Percentiles rank a stretch among this genome's conserved stretches.
Conservation (phyloP, 768 basidiomycete species). For the Mrakia frigida region DNA sequence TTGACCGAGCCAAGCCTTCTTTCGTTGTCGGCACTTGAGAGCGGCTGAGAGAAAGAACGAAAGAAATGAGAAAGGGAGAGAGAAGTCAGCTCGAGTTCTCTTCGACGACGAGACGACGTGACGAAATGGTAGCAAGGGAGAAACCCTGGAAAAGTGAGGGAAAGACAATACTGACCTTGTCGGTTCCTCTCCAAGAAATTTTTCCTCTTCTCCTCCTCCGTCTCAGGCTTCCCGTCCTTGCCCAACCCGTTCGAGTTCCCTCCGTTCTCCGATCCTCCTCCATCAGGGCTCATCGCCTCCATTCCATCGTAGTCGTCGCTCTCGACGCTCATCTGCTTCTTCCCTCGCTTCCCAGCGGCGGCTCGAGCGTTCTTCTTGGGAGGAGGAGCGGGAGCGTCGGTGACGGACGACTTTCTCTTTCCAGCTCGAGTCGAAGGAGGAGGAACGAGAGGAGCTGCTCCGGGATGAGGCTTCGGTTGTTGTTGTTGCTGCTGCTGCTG, state of each 20-base stretch:
- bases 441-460: constrained; percentile 4
- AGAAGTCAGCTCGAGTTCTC: background rate
- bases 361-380: constrained; percentile 1
- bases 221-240: constrained; percentile 72
- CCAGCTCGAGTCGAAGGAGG: constrained; percentile 10
- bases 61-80: background rate
- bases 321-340: constrained; percentile 57
- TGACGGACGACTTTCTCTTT: constrained; percentile 24
- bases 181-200: constrained; percentile 96
- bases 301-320: constrained; percentile 36
- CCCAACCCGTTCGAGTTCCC: constrained; percentile 31
- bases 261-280: constrained; percentile 9
- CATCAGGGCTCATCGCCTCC: constrained; percentile 15
- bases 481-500: constrained; percentile 5
- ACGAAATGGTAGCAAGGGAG: background rate
- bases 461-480: background rate
- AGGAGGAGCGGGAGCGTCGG: background rate
- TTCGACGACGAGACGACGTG: background rate
- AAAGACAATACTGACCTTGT: constrained; percentile 62
- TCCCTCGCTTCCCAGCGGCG: constrained; percentile 22
- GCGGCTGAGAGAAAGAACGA: constrained; percentile 58
- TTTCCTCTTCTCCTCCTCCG: constrained; percentile 94
- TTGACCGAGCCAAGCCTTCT: constrained; percentile 93
- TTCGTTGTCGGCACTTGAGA: constrained; percentile 96
- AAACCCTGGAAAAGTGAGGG: background rate